Base-by-base conservation (phyloP, 1,284 basidiomycete species). In the Papiliotrema fonsecae region DNA sequence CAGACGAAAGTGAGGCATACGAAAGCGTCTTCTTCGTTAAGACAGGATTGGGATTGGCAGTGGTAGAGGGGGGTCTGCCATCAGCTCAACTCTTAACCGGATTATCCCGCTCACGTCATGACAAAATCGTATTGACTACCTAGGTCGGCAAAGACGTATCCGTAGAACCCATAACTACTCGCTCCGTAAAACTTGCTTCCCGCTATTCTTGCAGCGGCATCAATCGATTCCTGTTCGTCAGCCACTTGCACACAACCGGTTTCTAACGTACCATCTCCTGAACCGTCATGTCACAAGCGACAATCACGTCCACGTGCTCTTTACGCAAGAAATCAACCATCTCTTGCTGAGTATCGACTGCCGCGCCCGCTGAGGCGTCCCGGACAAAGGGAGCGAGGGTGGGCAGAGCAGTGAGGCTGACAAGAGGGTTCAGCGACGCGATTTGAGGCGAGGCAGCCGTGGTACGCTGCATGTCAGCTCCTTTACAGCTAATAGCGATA, bases 101-200 rank as follows among this genome's bases (percentile, higher is more conserved):
- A 3, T 13, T 7, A 39, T 9, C 24, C 22, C 28, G n/a, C 84
- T 77, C 75, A 90, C 91, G 82, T 82, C 50, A 82, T 77, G 54
- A 96, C 81, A 69, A 87, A 93, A 57, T 89, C 83, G 66, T 94
- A 90, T 1, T 42, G 37, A 37, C 80, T 77, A 49, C 92, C 78
- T 41, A 98, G 79, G 69, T 98, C 93, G 52, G 88, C 88, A 69
- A 97, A 97, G 61, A 94, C 88, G 73, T 88, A 98, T 6, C 94
- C 96, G 42, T 85, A 77, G 52, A 94, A 78, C n/a, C 94, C 94
- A 69, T 89, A 92, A 11, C 87, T 85, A 9, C 86, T 86, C 0
- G 91, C 88, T 18, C 85, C 82, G 64, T 96, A 97, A 70, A 97
- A 87, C 14, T 86, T 84, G 55, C 84, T 88, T 27, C 77, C 75